Evolutionary conservation across 208 protist genomes (phyloP), one percentile per base, ranked within the genome.

Genomic region (Leishmania aethiopica): DNA sequence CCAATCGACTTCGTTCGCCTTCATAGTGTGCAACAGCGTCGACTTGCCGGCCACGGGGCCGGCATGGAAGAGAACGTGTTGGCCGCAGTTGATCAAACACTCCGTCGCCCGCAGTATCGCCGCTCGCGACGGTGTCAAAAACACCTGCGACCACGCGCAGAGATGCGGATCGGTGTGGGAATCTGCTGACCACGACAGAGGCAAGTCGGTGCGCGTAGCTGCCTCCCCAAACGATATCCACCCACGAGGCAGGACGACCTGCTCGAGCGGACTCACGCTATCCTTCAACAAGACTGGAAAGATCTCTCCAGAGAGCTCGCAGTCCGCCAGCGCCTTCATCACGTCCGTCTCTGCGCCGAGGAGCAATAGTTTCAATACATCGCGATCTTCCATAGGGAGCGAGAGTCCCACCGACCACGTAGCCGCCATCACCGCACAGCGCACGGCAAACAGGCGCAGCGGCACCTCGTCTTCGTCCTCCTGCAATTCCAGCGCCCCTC

Each of bases 201-300:
- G 80, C 72, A 92, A 82, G 77, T 89, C 86, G 45, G 87, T 88
- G 40, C 67, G 62, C 49, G 71, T 80, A 15, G 70, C 78, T 4
- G 88, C 86, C 72, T 92, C 86, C 53, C 87, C 87, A 69, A 96
- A 84, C n/a, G 86, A 90, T 78, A 86, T 89, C 94, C 94, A 97
- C 3, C 94, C 94, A 47, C 77, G 59, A 47, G 88, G 88, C 40
- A 87, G 79, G 47, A 86, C 83, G 35, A 86, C 75, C 78, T 80
- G 83, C 47, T 80, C 83, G 45, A 86, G 57, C 10, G 78, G 83
- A 72, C 69, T 77, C 57, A 83, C 47, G 79, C 78, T 60, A 64
- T 77, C 71, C 66, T 81, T 57, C n/a, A 42, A 67, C 28, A 83
- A 66, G 67, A 62, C n/a, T 28, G 78, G 79, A 73, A 87, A 84